Base-by-base conservation (phyloP, 768 basidiomycete species). In the Rhizopogon sp. region DNA sequence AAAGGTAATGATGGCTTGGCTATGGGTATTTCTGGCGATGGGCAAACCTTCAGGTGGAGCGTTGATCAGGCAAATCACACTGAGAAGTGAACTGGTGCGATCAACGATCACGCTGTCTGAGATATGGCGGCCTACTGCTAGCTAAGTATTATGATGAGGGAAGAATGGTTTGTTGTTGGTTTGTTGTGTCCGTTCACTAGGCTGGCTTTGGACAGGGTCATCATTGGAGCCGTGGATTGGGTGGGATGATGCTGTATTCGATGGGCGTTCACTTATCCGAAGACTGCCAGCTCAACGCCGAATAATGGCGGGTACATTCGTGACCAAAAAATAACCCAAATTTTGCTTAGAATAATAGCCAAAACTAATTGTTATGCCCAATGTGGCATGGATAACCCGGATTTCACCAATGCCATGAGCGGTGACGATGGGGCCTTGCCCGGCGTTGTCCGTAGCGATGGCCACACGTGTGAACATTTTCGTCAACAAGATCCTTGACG, bases 341-440 rank as follows among this genome's bases (percentile, higher is more conserved):
- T 17, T 37, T 53, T 56, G 10, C 10, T 14, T n/a, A 29, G n/a
- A 51, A 58, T 43, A 56, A 52, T 56, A 39, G 16, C 7, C 3
- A 40, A 53, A 10, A 9, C 5, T 16, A 42, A 62, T 62, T 64
- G 61, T 69, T 51, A 67, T 70, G 58, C 37, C 63, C 60, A 70
- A 49, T 61, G 60, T 68, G 68, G 66, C 64, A 70, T 66, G 62
- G 61, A 57, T 62, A 53, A 66, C 62, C 64, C 71, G 67, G 70
- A 70, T 70, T 72, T 72, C 69, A 49, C 47, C 47, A 49, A 49
- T 49, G 69, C 69, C 65, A 70, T 69, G 69, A 67, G 71, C 69
- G 71, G 69, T 72, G 70, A 70, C 69, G 70, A 72, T 72, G 69
- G 69, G 69, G 70, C 70, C 70, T 72, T 72, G 69, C 67, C 66